phyloP scores from a whole-genome alignment of 2,329 filamentous ascomycete genomes.

The Apiospora rasikravindrae region DNA sequence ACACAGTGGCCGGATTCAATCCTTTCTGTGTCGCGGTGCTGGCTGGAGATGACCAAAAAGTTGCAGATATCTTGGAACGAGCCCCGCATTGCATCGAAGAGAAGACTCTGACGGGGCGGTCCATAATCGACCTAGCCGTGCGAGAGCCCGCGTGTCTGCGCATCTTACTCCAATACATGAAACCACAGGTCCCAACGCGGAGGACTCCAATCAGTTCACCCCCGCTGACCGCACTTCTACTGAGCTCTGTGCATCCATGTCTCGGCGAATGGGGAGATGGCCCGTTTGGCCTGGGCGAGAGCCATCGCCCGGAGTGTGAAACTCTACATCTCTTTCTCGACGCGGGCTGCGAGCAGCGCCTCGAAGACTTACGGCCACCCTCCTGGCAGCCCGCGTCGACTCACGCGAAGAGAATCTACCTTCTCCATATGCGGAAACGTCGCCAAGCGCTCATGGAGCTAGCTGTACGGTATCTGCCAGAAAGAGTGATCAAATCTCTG shows the following conservation, averaged over 20 bases:
- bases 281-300: background rate
- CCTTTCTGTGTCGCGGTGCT: background rate
- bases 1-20: background rate
- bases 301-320: background rate
- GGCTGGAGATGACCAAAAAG: background rate
- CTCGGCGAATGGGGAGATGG: background rate
- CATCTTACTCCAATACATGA: background rate
- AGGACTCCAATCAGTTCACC: background rate
- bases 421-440: background rate
- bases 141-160: background rate
- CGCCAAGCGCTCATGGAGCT: background rate
- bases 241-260: background rate
- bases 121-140: background rate
- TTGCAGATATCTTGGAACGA: background rate
- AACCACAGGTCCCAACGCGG: background rate
- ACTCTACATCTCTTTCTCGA: background rate
- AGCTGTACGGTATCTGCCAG: background rate
- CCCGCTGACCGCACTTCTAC: background rate
- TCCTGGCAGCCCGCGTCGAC: background rate
- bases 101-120: background rate
- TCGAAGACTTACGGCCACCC: background rate
- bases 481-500: background rate
- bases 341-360: background rate
- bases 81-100: background rate
- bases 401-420: background rate